These are phyloP conservation scores for Rhododendron mucronatum DNA, from an alignment of 148 eudicot species.

Conservation along the genomic window DNA sequence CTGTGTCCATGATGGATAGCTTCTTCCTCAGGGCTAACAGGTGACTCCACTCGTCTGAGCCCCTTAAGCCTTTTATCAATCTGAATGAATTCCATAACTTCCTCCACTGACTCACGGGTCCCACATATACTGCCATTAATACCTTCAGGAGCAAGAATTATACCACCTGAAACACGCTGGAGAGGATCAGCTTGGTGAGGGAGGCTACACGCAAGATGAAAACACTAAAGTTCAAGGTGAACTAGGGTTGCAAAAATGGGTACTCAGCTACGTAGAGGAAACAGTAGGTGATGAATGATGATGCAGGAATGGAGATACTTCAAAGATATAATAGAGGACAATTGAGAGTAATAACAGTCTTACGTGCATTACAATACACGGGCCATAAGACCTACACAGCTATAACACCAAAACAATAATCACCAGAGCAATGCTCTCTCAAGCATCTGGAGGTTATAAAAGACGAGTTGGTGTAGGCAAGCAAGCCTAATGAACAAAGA, in stretches of 20 bases:
- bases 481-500: neutral
- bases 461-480: neutral
- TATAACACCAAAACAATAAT: neutral
- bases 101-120: conserved; percentile 64
- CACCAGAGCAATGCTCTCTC: neutral
- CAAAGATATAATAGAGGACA: neutral
- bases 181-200: conserved; percentile 73
- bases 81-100: conserved; percentile 73
- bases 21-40: conserved; percentile 97
- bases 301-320: neutral
- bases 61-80: conserved; percentile 69
- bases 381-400: neutral
- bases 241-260: neutral
- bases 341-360: neutral
- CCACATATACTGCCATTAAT: conserved; percentile 99
- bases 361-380: neutral
- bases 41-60: conserved; percentile 77
- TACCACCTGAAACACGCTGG: conserved; percentile 99
- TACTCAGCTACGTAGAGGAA: neutral
- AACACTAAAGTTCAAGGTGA: neutral
- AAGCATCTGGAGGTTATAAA: neutral
- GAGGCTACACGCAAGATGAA: neutral
- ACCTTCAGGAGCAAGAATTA: conserved; percentile 98
- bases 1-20: conserved; percentile 95
- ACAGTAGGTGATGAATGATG: neutral